Base-by-base conservation (phyloP, 495 filamentous ascomycete species). In the Penicillium robsamsonii region DNA sequence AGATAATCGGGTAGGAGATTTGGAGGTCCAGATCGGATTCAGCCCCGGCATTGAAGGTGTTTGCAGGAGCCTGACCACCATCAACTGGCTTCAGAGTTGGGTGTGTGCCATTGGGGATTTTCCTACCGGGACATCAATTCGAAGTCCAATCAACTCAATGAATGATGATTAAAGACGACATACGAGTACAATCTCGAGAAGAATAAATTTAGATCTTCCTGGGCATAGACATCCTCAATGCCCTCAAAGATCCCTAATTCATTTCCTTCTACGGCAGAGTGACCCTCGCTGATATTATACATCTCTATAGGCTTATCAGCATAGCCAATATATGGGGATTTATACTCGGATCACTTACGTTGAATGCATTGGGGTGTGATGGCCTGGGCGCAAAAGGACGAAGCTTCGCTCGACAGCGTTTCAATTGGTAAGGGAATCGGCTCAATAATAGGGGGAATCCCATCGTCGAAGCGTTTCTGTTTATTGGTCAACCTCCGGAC, bases 171-270 rank as follows among this genome's bases (percentile, higher is more conserved):
- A n/a, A 33, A 8, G 7, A 2, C 5, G 6, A 58, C 62, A 50
- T 66, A 66, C 64, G 37, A 57, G 24, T 64, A 62, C 12, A 72
- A 45, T 4, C 50, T 75, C 24, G 65, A 64, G 69, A 85, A 88
- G 72, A 84, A 90, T 5, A 77, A 61, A 57, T 87, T 69, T 15
- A 90, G 71, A 57, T 88, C 84, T 2, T 72, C 67, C 53, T 86
- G 81, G 33, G 79, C 59, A 64, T 77, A 80, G 25, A 70, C 59
- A 57, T 77, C 77, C 8, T 68, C 71, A 29, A 72, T 59, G 48
- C 61, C 59, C 41, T 78, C 72, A 46, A 75, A 79, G 15, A 80
- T 77, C 5, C 76, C 77, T 11, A 80, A 60, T 33, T 80, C 68
- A 41, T 77, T 75, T 27, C 71, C 69, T 15, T 70, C 60, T 13